phyloP scores from a whole-genome alignment of 805 yeast genomes.

The Wickerhamomyces strasburgensis region DNA sequence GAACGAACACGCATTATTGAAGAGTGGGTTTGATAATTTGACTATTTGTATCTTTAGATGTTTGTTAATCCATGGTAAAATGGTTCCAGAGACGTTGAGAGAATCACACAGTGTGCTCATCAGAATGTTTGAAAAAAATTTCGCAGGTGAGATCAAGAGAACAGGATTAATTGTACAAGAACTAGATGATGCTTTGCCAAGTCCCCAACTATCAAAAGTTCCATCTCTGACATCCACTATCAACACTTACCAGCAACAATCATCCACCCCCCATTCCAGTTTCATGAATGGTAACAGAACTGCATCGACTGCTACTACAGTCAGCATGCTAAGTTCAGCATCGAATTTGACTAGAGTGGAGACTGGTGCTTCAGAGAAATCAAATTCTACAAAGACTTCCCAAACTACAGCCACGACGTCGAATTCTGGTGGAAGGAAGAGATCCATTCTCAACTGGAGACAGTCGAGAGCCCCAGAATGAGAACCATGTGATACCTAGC shows the following conservation, averaged over 20 bases:
- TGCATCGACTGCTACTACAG: neutral
- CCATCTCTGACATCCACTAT: constrained; percentile 14
- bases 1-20: constrained; percentile 27
- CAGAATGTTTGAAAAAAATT: constrained; percentile 60
- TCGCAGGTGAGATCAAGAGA: constrained; percentile 53
- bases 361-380: constrained; percentile 25
- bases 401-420: constrained; percentile 9
- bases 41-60: constrained; percentile 61
- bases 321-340: too few relatives aligned
- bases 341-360: constrained; percentile 22
- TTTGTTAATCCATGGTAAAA: constrained; percentile 60
- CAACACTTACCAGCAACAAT: neutral
- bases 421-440: constrained; percentile 20
- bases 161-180: constrained; percentile 27
- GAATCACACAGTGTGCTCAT: constrained; percentile 64
- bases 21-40: constrained; percentile 58
- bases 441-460: constrained; percentile 31
- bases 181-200: constrained; percentile 16
- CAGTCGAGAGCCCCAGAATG: constrained; percentile 22
- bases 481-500: neutral
- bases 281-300: neutral
- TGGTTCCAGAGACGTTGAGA: constrained; percentile 51
- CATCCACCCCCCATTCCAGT: neutral
- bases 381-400: too few relatives aligned
- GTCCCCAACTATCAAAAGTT: constrained; percentile 14